Base-by-base conservation (phyloP, 1,139 yeast species). In the Suhomyces ambrosiae region DNA sequence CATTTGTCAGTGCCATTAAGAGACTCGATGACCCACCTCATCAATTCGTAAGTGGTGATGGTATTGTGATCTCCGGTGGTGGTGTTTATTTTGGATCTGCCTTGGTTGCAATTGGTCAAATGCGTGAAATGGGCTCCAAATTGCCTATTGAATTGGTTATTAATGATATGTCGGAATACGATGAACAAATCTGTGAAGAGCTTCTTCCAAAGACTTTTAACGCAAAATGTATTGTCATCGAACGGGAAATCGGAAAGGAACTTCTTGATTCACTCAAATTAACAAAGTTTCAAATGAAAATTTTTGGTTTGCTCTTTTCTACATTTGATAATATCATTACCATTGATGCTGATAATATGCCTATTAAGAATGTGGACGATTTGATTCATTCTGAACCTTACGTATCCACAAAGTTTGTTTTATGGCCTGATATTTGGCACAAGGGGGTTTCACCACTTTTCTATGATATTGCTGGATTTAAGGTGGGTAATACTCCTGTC, bases 401-500 rank as follows among this genome's bases (percentile, higher is more conserved):
- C 41, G 37, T 57, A 25, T 41, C 57, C n/a, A 49, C 61, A 2
- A 58, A 60, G 23, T 64, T 62, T 50, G 39, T 68, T 5, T 40
- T 68, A 27, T 68, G 73, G 72, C 73, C 72, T 1, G 70, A 66
- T 44, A 45, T 58, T 30, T 66, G 70, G 70, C 68, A 60, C 27
- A 61, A 62, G 43, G 55, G 60, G 5, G 58, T 65, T 2, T 62
- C 71, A 13, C 71, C 72, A 1, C 37, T 47, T 3, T 68, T 49
- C 42, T 68, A 67, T 41, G 63, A 65, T 10, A 55, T 68, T 24
- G 66, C 68, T 5, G 48, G 68, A 21, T 46, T 64, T 26, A 52
- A 51, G 22, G 43, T 50, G 2, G 73, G 73, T 2, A 67, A 62
- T 37, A 40, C 34, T 27, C 51, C 56, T 0, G 45, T 54, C 3